A percentile compares a stretch with the other conserved stretches of the same genome.
phyloP scores from a whole-genome alignment of 805 yeast species.

The Kluyveromyces siamensis region DNA sequence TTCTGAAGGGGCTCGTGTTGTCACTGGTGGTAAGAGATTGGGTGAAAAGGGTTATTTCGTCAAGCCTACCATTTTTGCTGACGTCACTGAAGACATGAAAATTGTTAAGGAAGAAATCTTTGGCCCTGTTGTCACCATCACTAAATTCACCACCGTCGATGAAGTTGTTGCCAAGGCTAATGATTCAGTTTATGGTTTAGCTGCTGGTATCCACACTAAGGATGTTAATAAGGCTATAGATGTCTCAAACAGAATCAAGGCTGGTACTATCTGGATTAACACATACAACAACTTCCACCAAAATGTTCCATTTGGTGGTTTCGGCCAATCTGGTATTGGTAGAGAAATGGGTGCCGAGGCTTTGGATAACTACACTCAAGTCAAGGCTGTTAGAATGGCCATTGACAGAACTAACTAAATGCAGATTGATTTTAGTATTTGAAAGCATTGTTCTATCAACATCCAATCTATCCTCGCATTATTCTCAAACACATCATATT shows the following conservation, averaged over 20 bases:
- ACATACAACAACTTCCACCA: slow-evolving; percentile 80
- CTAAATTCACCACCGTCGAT: slow-evolving; percentile 62
- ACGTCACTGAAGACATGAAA: slow-evolving; percentile 62
- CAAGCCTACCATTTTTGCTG: slow-evolving; percentile 80
- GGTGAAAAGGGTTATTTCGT: slow-evolving; percentile 65
- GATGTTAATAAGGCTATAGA: slow-evolving; percentile 57
- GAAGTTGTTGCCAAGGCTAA: slow-evolving; percentile 71
- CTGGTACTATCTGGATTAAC: slow-evolving; percentile 81
- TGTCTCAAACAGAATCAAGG: slow-evolving; percentile 56
- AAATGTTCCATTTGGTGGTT: slow-evolving; percentile 89
- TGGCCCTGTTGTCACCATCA: slow-evolving; percentile 77
- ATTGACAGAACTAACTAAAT: slow-evolving; percentile 23
- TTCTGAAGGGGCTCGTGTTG: slow-evolving; percentile 57
- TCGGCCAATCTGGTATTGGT: slow-evolving; percentile 80
- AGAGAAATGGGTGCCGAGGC: slow-evolving; percentile 89
- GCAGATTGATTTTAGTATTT: not conserved
- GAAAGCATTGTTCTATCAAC: too few species aligned
- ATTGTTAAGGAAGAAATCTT: slow-evolving; percentile 86
- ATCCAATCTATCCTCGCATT: too few species aligned
- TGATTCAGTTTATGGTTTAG: slow-evolving; percentile 72
- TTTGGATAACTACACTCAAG: slow-evolving; percentile 70
- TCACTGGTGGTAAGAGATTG: slow-evolving; percentile 74
- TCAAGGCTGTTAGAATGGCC: slow-evolving; percentile 71
- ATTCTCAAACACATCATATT: too few species aligned
- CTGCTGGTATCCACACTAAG: slow-evolving; percentile 78